These are phyloP conservation scores for Fraxinus quadrangulata DNA, from an alignment of 257 asterid genomes.

Conservation along the genomic window DNA sequence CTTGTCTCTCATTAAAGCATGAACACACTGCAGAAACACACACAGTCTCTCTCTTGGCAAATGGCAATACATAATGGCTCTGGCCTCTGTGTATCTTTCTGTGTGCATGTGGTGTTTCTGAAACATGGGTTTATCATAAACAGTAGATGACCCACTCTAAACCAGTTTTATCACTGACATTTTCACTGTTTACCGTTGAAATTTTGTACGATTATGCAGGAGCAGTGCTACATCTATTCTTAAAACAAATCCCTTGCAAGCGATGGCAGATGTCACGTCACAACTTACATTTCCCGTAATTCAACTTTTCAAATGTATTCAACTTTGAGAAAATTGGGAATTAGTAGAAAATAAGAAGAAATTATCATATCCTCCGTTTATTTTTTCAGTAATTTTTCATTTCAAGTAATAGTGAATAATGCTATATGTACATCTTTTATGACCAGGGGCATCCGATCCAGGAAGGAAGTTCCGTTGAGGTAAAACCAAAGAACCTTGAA, in stretches of 20 bases:
- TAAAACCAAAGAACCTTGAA: no score
- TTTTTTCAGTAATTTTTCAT: no score
- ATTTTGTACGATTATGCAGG: slow-evolving; percentile 12
- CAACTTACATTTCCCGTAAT: neutral
- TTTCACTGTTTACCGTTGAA: slow-evolving; percentile 50
- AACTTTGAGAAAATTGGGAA: no score
- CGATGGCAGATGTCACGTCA: slow-evolving; percentile 15
- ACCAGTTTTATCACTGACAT: slow-evolving; percentile 24
- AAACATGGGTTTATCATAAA: slow-evolving; percentile 27
- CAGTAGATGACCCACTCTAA: slow-evolving; percentile 26
- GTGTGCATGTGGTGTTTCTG: slow-evolving; percentile 32
- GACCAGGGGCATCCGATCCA: no score
- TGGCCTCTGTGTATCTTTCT: slow-evolving; percentile 18
- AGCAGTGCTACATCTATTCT: neutral
- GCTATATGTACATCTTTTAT: no score
- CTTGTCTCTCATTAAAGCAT: slow-evolving; percentile 31
- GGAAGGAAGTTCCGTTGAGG: no score
- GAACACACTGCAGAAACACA: neutral
- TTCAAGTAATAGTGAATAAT: no score
- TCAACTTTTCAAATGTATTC: neutral
- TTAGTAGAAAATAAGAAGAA: no score
- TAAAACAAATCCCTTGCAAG: slow-evolving; percentile 4
- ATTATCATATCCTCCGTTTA: no score
- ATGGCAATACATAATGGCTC: neutral
- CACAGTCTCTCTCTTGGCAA: neutral